Evolutionary conservation across 805 yeast genomes (phyloP), one percentile per base, ranked within the genome.

Genomic region (Babjeviella inositovora): DNA sequence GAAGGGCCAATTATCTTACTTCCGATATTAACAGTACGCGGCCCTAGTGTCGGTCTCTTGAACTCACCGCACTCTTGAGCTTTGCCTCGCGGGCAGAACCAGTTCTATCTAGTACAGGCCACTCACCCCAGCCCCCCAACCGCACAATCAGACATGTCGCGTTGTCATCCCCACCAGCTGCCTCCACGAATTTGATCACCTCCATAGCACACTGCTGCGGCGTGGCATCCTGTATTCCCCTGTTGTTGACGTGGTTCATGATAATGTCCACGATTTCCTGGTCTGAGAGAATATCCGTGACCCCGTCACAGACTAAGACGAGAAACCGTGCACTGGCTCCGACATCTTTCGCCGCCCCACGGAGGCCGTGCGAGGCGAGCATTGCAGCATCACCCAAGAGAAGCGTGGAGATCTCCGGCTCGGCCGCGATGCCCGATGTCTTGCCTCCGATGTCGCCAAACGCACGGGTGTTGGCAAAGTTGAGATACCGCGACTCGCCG

Each of bases 211-310:
- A 80, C 21, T 53, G 63, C 36, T 80, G 93, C 1, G 97, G 94
- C 0, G 84, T 67, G 4, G 93, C 93, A 15, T 53, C 46, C 14
- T 60, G 55, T 13, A 67, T 58, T n/a, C 93, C 92, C 23, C 61
- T 53, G 33, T 65, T 62, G 33, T 64, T 64, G 31, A 56, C 53
- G 13, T 79, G 68, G n/a, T 70, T 55, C 53, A 74, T 81, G 8
- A 84, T 66, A 12, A 90, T 53, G 46, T 90, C 98, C 5, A 77
- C 81, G 14, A 87, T 58, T 47, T 90, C 98, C 50, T 90, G 97
- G 48, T 87, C 96, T 5, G 79, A 60, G 25, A 82, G 57, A 33
- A 62, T 57, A 33, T 75, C 75, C 2, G 94, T 70, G 6, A 90
- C 75, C 5, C 98, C 98, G 49, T 90, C 98, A 12, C 81, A 66